Conservation (phyloP, 1,284 basidiomycete species). For the Leccinum ponderosum region DNA sequence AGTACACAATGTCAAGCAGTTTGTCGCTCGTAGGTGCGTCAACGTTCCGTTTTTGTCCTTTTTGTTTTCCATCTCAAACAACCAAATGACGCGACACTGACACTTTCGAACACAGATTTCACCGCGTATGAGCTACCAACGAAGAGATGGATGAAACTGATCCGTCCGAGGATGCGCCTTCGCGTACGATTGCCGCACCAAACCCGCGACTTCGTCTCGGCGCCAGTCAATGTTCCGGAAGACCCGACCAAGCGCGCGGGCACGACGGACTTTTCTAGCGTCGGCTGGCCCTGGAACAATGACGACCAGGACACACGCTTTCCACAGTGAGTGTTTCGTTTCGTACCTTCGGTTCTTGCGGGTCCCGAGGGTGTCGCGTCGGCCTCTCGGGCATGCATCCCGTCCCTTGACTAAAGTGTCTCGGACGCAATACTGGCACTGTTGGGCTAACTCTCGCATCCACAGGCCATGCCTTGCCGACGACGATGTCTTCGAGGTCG, state of each 20-base stretch:
- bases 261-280: background rate
- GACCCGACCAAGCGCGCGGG: background rate
- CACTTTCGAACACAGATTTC: constrained; percentile 16
- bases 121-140: constrained; percentile 23
- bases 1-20: constrained; percentile 7
- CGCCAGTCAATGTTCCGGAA: constrained; percentile 4
- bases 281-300: constrained; percentile 19
- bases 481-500: constrained; percentile 18
- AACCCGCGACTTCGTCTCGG: constrained; percentile 16
- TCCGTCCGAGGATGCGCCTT: constrained; percentile 24
- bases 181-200: constrained; percentile 12
- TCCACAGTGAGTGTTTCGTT: constrained; percentile 14
- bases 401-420: too few relatives aligned
- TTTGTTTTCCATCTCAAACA: background rate
- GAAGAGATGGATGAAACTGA: constrained; percentile 20
- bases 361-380: background rate
- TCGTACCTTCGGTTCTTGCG: background rate
- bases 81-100: background rate
- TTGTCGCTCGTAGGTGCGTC: constrained; percentile 22
- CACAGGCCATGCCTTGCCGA: constrained; percentile 19
- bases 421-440: constrained; percentile 1
- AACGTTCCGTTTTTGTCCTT: background rate
- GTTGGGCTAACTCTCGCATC: background rate
- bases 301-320: constrained; percentile 1
- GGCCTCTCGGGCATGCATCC: background rate